Conservation (phyloP, 1,284 basidiomycete genomes). For the Porogramme epimiltina region DNA sequence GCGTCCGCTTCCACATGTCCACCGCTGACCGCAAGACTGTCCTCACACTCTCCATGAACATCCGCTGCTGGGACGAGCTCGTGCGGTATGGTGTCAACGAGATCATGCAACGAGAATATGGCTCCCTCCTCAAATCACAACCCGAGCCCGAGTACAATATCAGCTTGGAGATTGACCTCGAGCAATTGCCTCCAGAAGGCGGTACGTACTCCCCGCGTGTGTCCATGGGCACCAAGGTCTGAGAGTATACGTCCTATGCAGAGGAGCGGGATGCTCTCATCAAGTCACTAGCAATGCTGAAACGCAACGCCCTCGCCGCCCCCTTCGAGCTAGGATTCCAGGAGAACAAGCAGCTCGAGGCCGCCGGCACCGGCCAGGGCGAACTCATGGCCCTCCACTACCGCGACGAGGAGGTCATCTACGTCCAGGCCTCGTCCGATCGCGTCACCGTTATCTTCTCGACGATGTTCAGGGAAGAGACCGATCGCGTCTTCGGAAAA, state of each 20-base stretch:
- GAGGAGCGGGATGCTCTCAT: constrained; percentile 83
- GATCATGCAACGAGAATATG: constrained; percentile 85
- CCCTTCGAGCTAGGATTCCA: constrained; percentile 92
- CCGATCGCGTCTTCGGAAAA: constrained; percentile 95
- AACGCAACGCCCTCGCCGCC: constrained; percentile 93
- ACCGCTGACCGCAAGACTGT: constrained; percentile 84
- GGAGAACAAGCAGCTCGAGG: constrained; percentile 85
- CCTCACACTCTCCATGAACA: constrained; percentile 92
- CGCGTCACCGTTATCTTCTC: constrained; percentile 98
- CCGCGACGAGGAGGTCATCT: constrained; percentile 96
- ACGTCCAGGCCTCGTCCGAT: constrained; percentile 90
- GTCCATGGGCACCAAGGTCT: neutral
- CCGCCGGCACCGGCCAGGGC: constrained; percentile 64
- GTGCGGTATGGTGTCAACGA: constrained; percentile 86
- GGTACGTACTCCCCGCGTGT: constrained; percentile 54
- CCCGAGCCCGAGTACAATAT: constrained; percentile 89
- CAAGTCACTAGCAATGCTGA: constrained; percentile 83
- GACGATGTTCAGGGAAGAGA: constrained; percentile 97
- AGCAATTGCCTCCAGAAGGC: constrained; percentile 75
- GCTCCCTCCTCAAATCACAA: constrained; percentile 61
- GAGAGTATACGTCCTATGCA: constrained; percentile 35
- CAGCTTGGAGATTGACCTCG: constrained; percentile 86
- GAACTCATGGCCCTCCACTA: constrained; percentile 95
- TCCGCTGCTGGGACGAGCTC: constrained; percentile 96
- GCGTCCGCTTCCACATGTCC: constrained; percentile 92